Conservation (phyloP, 2,329 filamentous ascomycete genomes). For the Penicillium olsonii region DNA sequence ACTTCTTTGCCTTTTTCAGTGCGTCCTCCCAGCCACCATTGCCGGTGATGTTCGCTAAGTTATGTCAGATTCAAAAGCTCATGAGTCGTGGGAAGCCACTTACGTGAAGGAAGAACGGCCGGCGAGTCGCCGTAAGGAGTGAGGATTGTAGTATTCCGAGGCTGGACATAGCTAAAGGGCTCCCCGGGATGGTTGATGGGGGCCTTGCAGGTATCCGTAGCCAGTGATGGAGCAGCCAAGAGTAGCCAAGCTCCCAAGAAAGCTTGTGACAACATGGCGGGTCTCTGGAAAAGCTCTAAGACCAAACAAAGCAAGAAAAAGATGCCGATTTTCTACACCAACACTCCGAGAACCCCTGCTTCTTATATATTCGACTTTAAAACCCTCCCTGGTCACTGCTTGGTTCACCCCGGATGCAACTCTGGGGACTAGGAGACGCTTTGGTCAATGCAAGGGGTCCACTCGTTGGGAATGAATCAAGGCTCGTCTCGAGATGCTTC, state of each 20-base stretch:
- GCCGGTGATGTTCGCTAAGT: constrained; percentile 19
- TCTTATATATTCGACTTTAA: background rate
- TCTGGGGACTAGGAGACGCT: constrained; percentile 1
- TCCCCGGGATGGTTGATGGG: constrained; percentile 13
- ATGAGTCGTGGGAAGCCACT: background rate
- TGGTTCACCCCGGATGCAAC: constrained; percentile 2
- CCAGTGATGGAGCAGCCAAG: constrained; percentile 3
- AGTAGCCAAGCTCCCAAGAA: constrained; percentile 11
- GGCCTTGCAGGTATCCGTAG: constrained; percentile 7
- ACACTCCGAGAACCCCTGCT: no score
- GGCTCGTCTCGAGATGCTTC: constrained; percentile 1
- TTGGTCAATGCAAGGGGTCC: constrained; percentile 7
- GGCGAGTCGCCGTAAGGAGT: constrained; percentile 20
- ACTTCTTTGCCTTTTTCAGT: constrained; percentile 34
- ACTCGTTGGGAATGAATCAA: constrained; percentile 5
- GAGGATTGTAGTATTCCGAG: constrained; percentile 20
- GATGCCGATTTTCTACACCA: background rate
- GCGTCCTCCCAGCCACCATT: constrained; percentile 24
- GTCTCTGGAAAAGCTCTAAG: background rate
- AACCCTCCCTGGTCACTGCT: background rate
- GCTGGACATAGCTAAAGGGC: constrained; percentile 22
- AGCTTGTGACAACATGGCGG: constrained; percentile 6
- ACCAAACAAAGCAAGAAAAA: background rate
- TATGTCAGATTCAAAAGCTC: background rate
- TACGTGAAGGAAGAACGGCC: constrained; percentile 22